Evolutionary conservation across 805 yeast genomes (phyloP).

Genomic region (Saturnispora besseyi): DNA sequence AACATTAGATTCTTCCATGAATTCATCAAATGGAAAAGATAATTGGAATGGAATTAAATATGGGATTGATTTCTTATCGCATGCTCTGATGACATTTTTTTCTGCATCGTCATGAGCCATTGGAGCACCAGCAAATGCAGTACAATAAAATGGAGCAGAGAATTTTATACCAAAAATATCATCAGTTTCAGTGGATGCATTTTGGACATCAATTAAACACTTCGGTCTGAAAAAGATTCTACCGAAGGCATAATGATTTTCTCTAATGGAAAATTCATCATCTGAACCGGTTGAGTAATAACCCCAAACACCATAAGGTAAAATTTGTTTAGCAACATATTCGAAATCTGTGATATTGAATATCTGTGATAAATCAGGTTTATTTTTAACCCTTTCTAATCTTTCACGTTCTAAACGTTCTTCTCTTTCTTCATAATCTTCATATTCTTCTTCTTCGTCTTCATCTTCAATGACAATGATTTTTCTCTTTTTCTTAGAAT

Average conservation of each 20-base stretch:
- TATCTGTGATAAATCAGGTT: constrained; percentile 63
- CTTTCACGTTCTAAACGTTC: constrained; percentile 33
- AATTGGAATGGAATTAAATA: constrained; percentile 88
- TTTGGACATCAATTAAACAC: constrained; percentile 61
- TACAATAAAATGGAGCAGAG: constrained; percentile 67
- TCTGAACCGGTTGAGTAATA: constrained; percentile 87
- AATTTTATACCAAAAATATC: constrained; percentile 14
- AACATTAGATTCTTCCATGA: constrained; percentile 50
- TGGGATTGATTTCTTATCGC: constrained; percentile 54
- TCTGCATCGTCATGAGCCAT: constrained; percentile 90
- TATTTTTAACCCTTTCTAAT: constrained; percentile 29
- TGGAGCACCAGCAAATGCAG: constrained; percentile 86
- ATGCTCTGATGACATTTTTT: constrained; percentile 61
- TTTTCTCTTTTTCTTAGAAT: constrained; percentile 9
- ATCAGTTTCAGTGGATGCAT: constrained; percentile 2
- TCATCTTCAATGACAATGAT: constrained; percentile 22
- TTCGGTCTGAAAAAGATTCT: constrained; percentile 79
- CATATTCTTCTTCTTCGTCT: constrained; percentile 20
- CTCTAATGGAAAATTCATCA: constrained; percentile 81
- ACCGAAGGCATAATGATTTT: constrained; percentile 52
- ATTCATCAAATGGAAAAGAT: constrained; percentile 74
- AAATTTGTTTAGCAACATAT: constrained; percentile 65
- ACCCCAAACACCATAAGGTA: constrained; percentile 75
- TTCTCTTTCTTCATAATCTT: constrained; percentile 19
- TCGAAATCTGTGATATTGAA: constrained; percentile 81